A percentile compares a stretch with the other conserved stretches of the same genome.
phyloP scores from a whole-genome alignment of 1,284 basidiomycete genomes.

The Pulveroboletus sp. region DNA sequence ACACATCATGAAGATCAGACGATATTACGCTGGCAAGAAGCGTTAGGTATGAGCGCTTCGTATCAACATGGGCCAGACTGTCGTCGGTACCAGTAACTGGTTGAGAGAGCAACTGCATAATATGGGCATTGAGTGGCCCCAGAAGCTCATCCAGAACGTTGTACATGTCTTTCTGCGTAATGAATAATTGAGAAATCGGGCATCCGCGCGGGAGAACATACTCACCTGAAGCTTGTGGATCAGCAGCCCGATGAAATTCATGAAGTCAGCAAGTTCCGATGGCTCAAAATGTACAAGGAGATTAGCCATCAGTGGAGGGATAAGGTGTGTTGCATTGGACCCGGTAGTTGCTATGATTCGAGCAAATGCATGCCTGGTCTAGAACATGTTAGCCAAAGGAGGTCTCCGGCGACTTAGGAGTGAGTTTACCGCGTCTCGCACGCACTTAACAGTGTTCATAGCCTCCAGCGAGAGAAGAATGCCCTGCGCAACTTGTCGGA shows the following conservation, averaged over 20 bases:
- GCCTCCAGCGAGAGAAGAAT: conserved; percentile 86
- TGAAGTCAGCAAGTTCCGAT: conserved; percentile 91
- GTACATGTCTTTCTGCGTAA: conserved; percentile 70
- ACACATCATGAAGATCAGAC: conserved; percentile 80
- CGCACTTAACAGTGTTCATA: conserved; percentile 85
- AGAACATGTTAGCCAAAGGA: conserved; percentile 15
- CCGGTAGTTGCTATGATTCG: conserved; percentile 91
- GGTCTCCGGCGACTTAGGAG: conserved; percentile 1
- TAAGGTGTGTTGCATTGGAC: conserved; percentile 76
- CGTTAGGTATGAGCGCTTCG: conserved; percentile 87
- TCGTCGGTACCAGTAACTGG: conserved; percentile 93
- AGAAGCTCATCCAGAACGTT: conserved; percentile 90
- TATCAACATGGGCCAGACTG: conserved; percentile 77
- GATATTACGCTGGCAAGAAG: conserved; percentile 84
- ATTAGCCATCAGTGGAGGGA: conserved; percentile 85
- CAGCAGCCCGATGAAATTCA: conserved; percentile 90
- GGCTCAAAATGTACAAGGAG: conserved; percentile 91
- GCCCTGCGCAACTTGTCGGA: conserved; percentile 86
- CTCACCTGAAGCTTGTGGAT: conserved; percentile 90
- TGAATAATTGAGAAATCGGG: conserved; percentile 8
- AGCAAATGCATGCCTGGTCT: conserved; percentile 94
- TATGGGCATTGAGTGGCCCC: conserved; percentile 82
- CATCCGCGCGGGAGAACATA: conserved; percentile 1
- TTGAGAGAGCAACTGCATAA: conserved; percentile 79
- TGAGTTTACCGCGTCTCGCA: conserved; percentile 86